These are phyloP conservation scores for Rhodotorula taiwanensis DNA, from an alignment of 768 basidiomycete genomes.

Conservation along the genomic window DNA sequence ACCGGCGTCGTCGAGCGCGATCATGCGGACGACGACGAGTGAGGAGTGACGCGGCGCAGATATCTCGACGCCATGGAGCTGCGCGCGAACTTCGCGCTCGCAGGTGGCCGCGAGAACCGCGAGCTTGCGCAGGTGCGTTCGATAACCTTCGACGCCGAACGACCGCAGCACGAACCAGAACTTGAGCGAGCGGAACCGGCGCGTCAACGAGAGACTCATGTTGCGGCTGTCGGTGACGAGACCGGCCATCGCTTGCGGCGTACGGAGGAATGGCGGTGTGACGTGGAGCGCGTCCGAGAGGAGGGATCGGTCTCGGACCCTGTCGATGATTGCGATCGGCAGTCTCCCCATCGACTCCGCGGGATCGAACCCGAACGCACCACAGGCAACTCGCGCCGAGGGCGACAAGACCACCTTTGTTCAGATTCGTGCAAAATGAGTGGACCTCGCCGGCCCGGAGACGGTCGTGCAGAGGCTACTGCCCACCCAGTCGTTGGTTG, in stretches of 20 bases:
- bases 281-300: slow-evolving; percentile 76
- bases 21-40: slow-evolving; percentile 60
- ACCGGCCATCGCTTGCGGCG: slow-evolving; percentile 69
- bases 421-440: slow-evolving; percentile 84
- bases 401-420: slow-evolving; percentile 86
- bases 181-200: slow-evolving; percentile 85
- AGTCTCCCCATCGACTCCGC: no score
- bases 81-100: background rate
- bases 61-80: slow-evolving; percentile 53
- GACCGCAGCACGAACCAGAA: slow-evolving; percentile 86
- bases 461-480: background rate
- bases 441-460: slow-evolving; percentile 45
- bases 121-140: slow-evolving; percentile 63
- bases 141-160: slow-evolving; percentile 68
- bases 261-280: slow-evolving; percentile 74
- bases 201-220: slow-evolving; percentile 62
- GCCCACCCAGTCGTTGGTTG: slow-evolving; percentile 56
- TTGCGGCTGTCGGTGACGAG: slow-evolving; percentile 83
- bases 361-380: no score
- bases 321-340: slow-evolving; percentile 1
- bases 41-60: slow-evolving; percentile 56
- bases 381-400: slow-evolving; percentile 76
- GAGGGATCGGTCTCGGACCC: slow-evolving; percentile 65
- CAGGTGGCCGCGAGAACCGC: slow-evolving; percentile 37
- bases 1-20: slow-evolving; percentile 57